These are phyloP conservation scores for Solanum bulbocastanum DNA, from an alignment of 257 asterid genomes.

Conservation along the genomic window DNA sequence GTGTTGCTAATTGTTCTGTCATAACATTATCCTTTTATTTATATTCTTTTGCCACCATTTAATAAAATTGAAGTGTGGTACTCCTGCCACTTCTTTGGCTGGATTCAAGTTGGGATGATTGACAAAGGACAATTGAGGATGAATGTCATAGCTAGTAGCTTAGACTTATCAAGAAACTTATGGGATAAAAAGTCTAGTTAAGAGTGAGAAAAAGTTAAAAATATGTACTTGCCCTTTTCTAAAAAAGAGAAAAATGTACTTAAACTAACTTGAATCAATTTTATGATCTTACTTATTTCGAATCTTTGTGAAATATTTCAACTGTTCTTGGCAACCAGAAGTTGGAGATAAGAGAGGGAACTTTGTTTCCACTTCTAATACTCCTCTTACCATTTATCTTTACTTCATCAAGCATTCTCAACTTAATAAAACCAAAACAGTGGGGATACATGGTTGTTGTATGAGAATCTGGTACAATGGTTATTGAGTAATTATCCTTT, in stretches of 20 bases:
- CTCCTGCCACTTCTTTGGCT: not conserved
- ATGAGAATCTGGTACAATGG: not conserved
- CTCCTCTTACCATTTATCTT: not conserved
- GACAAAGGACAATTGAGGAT: not conserved
- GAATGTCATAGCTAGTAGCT: not conserved
- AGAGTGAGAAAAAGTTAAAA: not conserved
- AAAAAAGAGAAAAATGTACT: not conserved
- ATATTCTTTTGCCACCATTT: not conserved
- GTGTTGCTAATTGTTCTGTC: not conserved
- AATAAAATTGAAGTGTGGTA: not conserved
- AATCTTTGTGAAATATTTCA: not conserved
- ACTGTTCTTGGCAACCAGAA: not conserved
- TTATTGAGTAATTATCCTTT: not conserved
- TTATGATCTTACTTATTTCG: not conserved
- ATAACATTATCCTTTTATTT: not conserved
- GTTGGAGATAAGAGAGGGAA: not conserved
- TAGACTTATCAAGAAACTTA: not conserved
- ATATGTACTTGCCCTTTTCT: not conserved
- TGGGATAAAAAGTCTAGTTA: not conserved
- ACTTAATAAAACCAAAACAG: not conserved
- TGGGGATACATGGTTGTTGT: not conserved
- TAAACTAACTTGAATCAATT: not conserved
- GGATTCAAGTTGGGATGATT: not conserved
- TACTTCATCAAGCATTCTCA: not conserved
- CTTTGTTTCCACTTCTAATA: not conserved